Conservation (phyloP, 2,329 filamentous ascomycete species). For the Penicillium sp. region DNA sequence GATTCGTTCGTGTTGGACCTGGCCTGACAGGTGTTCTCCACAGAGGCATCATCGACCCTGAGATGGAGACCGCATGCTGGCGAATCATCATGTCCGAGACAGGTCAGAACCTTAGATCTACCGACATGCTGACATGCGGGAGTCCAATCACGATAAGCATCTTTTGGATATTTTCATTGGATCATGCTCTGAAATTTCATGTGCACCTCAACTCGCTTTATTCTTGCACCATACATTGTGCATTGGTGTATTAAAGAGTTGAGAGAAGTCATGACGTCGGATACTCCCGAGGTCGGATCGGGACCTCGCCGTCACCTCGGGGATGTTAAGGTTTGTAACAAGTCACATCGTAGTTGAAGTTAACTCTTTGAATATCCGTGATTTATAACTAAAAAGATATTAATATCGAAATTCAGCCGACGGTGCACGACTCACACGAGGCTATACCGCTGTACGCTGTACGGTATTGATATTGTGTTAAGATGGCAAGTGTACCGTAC, state of each 20-base stretch:
- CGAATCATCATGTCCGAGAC: background rate
- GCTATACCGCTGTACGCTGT: background rate
- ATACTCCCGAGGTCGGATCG: background rate
- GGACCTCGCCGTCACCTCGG: background rate
- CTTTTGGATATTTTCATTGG: background rate
- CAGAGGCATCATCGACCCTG: slow-evolving; percentile 12
- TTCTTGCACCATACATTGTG: background rate
- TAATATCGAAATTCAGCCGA: background rate
- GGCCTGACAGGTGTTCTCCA: background rate
- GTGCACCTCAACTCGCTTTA: background rate
- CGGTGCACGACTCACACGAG: no score
- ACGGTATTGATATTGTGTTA: background rate
- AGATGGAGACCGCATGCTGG: background rate
- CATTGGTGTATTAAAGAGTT: background rate
- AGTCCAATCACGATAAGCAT: background rate
- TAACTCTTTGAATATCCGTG: background rate
- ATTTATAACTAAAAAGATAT: background rate
- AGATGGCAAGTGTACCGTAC: background rate
- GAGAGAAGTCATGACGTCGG: slow-evolving; percentile 5
- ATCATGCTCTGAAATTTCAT: background rate
- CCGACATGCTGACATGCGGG: background rate
- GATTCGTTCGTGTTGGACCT: slow-evolving; percentile 1
- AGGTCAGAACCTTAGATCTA: background rate
- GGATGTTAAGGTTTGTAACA: background rate
- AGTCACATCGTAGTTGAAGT: background rate